Evolutionary conservation across 2,329 filamentous ascomycete genomes (phyloP).

Genomic region (Ophiobolus disseminans): DNA sequence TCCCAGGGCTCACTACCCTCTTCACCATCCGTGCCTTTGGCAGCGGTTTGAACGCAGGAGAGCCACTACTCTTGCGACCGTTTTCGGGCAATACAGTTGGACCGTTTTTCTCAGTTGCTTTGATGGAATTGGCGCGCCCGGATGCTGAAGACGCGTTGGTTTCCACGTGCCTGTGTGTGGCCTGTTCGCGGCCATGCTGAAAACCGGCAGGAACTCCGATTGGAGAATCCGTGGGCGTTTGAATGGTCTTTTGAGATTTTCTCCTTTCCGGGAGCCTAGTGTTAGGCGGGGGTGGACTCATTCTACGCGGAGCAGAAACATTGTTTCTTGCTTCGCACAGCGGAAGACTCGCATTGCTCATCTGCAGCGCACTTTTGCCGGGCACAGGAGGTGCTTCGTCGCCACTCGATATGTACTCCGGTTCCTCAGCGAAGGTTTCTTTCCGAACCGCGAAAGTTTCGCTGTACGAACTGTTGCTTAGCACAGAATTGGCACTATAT

Average conservation of each 20-base stretch:
- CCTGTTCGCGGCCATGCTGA: conserved; percentile 17
- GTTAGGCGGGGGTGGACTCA: too few relatives aligned
- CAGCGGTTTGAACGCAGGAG: not conserved
- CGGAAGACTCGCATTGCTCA: too few relatives aligned
- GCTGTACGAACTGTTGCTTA: too few relatives aligned
- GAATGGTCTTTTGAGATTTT: not conserved
- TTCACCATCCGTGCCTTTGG: conserved; percentile 6
- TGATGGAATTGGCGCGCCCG: not conserved
- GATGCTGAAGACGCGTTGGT: not conserved
- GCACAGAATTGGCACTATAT: too few relatives aligned
- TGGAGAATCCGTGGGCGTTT: not conserved
- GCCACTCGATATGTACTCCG: too few relatives aligned
- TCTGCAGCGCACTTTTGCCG: too few relatives aligned
- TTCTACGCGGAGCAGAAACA: too few relatives aligned
- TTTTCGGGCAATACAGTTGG: not conserved
- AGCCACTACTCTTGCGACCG: not conserved
- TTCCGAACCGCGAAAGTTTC: too few relatives aligned
- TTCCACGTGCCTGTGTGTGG: conserved; percentile 10
- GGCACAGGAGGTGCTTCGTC: too few relatives aligned
- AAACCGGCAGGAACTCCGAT: conserved; percentile 14
- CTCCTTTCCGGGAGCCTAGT: too few relatives aligned
- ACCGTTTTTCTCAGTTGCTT: not conserved
- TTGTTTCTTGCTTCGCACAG: too few relatives aligned
- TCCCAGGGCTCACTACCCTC: not conserved
- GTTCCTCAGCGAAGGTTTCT: too few relatives aligned